These are phyloP conservation scores for Xylaria cubensis DNA, from an alignment of 495 filamentous ascomycete species.

Conservation along the genomic window DNA sequence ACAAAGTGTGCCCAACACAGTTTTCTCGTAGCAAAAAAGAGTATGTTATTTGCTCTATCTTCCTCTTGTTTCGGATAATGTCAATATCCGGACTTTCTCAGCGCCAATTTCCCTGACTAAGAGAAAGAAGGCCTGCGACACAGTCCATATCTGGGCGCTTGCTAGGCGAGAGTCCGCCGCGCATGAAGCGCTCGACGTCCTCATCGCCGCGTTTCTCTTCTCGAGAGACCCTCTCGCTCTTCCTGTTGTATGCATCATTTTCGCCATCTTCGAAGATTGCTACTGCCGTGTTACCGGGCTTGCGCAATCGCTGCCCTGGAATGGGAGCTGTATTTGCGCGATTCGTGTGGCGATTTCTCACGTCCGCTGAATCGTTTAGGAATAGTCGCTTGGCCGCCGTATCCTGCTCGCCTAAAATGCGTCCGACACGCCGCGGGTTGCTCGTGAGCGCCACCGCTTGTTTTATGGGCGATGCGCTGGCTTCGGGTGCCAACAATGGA, in stretches of 20 bases:
- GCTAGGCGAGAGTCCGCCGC: slow-evolving; percentile 62
- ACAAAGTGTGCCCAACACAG: slow-evolving; percentile 7
- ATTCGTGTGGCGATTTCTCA: slow-evolving; percentile 16
- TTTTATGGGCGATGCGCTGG: slow-evolving; percentile 10
- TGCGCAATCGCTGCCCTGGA: slow-evolving; percentile 21
- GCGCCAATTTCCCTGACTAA: slow-evolving; percentile 67
- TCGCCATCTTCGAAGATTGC: slow-evolving; percentile 52
- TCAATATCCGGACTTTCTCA: slow-evolving; percentile 32
- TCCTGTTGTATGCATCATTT: background rate
- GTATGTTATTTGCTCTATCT: background rate
- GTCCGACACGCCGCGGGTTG: slow-evolving; percentile 48
- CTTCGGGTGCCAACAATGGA: slow-evolving; percentile 28
- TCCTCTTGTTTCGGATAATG: background rate
- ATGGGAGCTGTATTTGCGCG: slow-evolving; percentile 46
- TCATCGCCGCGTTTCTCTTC: slow-evolving; percentile 37
- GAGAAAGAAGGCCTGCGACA: slow-evolving; percentile 75
- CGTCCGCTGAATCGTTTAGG: slow-evolving; percentile 30
- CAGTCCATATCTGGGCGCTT: slow-evolving; percentile 75
- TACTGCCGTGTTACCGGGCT: slow-evolving; percentile 29
- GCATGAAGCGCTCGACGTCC: slow-evolving; percentile 75
- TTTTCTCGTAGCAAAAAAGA: background rate
- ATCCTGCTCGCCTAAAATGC: slow-evolving; percentile 41
- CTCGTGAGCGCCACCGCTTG: slow-evolving; percentile 14
- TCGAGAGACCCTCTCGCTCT: background rate
- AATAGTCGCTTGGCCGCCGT: slow-evolving; percentile 29